phyloP scores from a whole-genome alignment of 371 early-diverging fungal genomes.

The Capillidium rhysosporum region DNA sequence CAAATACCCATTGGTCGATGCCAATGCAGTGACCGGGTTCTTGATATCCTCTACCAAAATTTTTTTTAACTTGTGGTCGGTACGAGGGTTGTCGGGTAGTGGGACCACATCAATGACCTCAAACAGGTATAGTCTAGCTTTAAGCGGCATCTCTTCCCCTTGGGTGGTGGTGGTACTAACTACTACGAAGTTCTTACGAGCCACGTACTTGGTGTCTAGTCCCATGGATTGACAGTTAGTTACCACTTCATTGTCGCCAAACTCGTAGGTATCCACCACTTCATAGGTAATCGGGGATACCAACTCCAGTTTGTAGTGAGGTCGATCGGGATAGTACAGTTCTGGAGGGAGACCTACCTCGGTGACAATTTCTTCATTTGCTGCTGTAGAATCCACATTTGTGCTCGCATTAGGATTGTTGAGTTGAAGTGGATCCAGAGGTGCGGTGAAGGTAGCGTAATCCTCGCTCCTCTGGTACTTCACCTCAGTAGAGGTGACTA shows the following conservation, averaged over 20 bases:
- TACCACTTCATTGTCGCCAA: constrained; percentile 78
- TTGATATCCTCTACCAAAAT: constrained; percentile 74
- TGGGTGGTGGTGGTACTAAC: constrained; percentile 76
- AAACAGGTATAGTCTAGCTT: constrained; percentile 80
- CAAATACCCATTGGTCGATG: constrained; percentile 69
- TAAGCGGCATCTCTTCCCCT: constrained; percentile 84
- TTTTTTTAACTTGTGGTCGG: constrained; percentile 80
- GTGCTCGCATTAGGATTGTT: neutral
- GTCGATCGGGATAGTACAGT: neutral
- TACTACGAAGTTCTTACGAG: constrained; percentile 68
- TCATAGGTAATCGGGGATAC: constrained; percentile 92
- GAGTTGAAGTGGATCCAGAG: neutral
- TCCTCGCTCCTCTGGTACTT: constrained; percentile 48
- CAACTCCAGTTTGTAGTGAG: constrained; percentile 46
- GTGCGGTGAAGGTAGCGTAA: constrained; percentile 7
- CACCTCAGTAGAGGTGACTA: constrained; percentile 39
- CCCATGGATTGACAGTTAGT: constrained; percentile 53
- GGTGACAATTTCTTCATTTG: neutral
- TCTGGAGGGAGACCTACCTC: neutral
- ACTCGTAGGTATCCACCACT: constrained; percentile 56
- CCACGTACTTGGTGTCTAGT: constrained; percentile 67
- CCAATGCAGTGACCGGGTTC: constrained; percentile 84
- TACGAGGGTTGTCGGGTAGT: constrained; percentile 83
- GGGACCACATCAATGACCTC: constrained; percentile 97
- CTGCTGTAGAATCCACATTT: neutral